phyloP scores from a whole-genome alignment of 371 early-diverging fungal species.

The Lichtheimia ramosa region DNA sequence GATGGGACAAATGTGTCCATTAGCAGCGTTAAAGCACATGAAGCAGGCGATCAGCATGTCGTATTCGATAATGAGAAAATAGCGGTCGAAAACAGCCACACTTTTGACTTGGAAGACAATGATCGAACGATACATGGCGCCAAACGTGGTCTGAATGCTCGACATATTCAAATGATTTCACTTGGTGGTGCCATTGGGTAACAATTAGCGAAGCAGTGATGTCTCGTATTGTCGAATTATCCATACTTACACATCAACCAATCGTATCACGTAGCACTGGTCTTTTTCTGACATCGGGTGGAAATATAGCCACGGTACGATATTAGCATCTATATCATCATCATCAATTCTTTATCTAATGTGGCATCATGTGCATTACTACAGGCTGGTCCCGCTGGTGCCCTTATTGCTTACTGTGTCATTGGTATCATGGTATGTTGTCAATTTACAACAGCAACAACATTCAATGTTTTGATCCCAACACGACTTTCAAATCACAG shows the following conservation, averaged over 20 bases:
- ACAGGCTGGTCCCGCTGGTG: conserved; percentile 55
- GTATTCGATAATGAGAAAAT: no score
- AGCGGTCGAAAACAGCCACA: no score
- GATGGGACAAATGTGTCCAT: no score
- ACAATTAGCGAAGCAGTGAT: conserved; percentile 9
- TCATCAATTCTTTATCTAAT: no score
- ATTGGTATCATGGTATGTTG: conserved; percentile 64
- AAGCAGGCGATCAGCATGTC: no score
- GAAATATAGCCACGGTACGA: conserved; percentile 53
- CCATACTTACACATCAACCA: no score
- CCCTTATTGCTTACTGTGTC: conserved; percentile 41
- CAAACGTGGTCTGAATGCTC: conserved; percentile 64
- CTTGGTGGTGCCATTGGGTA: conserved; percentile 60
- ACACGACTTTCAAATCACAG: conserved; percentile 12
- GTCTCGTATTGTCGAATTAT: background rate
- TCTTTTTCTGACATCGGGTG: conserved; percentile 82
- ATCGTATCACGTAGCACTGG: conserved; percentile 65
- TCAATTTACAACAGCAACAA: no score
- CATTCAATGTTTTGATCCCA: no score
- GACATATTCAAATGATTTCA: conserved; percentile 84
- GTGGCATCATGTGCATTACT: background rate
- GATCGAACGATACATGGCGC: conserved; percentile 11
- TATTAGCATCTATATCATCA: no score
- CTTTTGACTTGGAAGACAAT: no score
- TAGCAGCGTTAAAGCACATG: no score